Base-by-base conservation (phyloP, 176 grass and related monocot species). In the Typha latifolia region DNA sequence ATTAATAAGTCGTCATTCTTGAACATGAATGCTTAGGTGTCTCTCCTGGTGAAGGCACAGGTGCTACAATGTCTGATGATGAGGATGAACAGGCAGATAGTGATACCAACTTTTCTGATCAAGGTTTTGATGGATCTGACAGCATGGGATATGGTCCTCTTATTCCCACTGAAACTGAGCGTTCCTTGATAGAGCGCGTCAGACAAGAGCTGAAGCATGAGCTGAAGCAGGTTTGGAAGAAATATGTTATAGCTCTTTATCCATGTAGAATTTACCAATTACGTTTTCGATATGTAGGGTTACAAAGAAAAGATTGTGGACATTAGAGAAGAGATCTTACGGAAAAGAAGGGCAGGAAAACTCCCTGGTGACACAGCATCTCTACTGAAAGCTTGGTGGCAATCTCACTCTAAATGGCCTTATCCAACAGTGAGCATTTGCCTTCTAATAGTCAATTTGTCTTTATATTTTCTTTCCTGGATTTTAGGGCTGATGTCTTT, bases 141-240 rank as follows among this genome's bases (percentile, higher is more conserved):
- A 66, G 51, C 63, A 67, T 76, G 63, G 73, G 73, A 14, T 76
- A 67, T 32, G 50, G 73, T 3, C 73, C 53, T 59, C 53, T 59
- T 59, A 21, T 76, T 76, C 73, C 73, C 2, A 67, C 31, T 1
- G 73, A 76, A 20, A 57, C 49, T 16, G 73, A 76, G 32, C 63
- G 73, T 12, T 76, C 50, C 6, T 37, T 76, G 49, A 76, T 76
- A 63, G 73, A 76, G 32, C 63, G 49, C 19, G 49, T 76, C 31
- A 48, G 73, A 32, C 63, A 76, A 53, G 63, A 76, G 64, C 73
- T 76, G 63, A 76, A 76, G 63, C 73, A 76, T 24, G 63, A 76
- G n/a, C 63, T 76, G 5, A 76, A 76, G 32, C 73, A 66, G 62
- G 72, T 74, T 10, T 43, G 53, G 2, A 29, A 7, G 15, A 26